phyloP scores from a whole-genome alignment of 2,329 filamentous ascomycete species.

The Arthrobotrys megalospora region DNA sequence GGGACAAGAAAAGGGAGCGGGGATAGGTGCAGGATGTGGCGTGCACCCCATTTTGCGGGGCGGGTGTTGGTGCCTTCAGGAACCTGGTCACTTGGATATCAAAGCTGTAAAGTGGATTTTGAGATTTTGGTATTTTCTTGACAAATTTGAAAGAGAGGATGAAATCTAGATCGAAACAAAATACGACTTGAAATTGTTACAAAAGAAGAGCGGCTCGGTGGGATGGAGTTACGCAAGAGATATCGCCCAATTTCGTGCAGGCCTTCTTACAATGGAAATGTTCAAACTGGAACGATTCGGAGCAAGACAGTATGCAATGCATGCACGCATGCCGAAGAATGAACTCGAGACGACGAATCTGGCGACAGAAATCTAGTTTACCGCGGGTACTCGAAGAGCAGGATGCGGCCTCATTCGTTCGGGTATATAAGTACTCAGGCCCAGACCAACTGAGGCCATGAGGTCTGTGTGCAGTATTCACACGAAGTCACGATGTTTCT shows the following conservation, averaged over 20 bases:
- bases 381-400: background rate
- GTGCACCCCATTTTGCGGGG: slow-evolving; percentile 46
- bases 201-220: background rate
- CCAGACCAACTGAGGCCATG: no score
- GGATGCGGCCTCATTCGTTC: background rate
- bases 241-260: background rate
- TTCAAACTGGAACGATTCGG: background rate
- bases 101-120: background rate
- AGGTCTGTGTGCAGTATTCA: background rate
- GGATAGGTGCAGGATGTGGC: slow-evolving; percentile 38
- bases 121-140: slow-evolving; percentile 6
- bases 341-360: slow-evolving; percentile 1
- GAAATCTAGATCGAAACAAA: background rate
- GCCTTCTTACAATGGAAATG: background rate
- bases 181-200: background rate
- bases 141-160: slow-evolving; percentile 25
- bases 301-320: slow-evolving; percentile 9
- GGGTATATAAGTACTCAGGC: background rate
- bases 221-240: background rate
- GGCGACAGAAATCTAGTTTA: background rate
- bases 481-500: slow-evolving; percentile 7
- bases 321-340: background rate
- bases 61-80: slow-evolving; percentile 26
- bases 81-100: slow-evolving; percentile 2
- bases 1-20: slow-evolving; percentile 44